Evolutionary conservation across 169 alveolate species (phyloP), one percentile per base, ranked within the genome.

Genomic region (Plasmodium relictum): DNA sequence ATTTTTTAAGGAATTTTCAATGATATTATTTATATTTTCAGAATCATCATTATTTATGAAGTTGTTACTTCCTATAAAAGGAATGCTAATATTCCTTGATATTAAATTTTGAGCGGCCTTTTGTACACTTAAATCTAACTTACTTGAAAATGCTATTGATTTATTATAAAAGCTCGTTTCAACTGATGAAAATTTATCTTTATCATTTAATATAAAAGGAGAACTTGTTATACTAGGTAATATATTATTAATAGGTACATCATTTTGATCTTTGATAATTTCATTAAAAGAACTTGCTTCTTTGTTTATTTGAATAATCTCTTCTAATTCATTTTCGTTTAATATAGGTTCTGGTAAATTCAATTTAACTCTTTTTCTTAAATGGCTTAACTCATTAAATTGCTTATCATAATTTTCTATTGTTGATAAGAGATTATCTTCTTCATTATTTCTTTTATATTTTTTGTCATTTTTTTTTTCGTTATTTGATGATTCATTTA

Each of bases 321-420:
- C 89, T 31, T 78, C 89, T 58, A 78, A 63, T 65, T 78, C 89
- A 65, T 65, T 78, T 78, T 78, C 89, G 41, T 78, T 78, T 50
- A 78, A 65, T 39, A 78, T 66, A 0, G 89, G 89, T 44, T 78
- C 89, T 4, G 89, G 89, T 52, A 78, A 42, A 78, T 78, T 62
- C 22, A 78, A 56, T 2, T 76, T 74, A 31, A 78, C 89, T 7
- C 89, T 31, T 50, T 78, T 78, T 78, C 89, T 78, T 16, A 78
- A 58, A 56, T 78, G 78, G 26, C 89, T 78, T 22, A 78, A 50
- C 31, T 78, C 89, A 20, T 78, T 78, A 56, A 65, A 78, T 59
- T 78, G 89, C 41, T 78, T 78, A 44, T 78, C 89, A 39, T 78
- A 78, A 65, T 78, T 78, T 63, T 78, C 89, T n/a, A 78, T 78